These are phyloP conservation scores for Claviceps digitariae DNA, from an alignment of 2,329 filamentous ascomycete genomes.

Conservation along the genomic window DNA sequence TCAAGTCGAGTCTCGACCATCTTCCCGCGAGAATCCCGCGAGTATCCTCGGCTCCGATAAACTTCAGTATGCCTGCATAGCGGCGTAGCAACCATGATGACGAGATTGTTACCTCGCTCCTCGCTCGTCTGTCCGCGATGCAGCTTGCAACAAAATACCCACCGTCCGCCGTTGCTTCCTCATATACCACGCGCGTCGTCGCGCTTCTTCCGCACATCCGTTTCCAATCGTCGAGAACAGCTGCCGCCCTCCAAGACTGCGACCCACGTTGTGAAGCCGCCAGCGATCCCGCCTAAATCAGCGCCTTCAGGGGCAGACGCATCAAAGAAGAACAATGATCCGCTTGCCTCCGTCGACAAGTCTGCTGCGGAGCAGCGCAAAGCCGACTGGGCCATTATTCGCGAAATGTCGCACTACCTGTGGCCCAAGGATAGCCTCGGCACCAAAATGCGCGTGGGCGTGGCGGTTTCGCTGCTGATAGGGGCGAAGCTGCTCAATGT, in stretches of 20 bases:
- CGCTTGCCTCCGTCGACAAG: conserved; percentile 22
- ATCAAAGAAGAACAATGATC: conserved; percentile 14
- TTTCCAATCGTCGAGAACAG: conserved; percentile 15
- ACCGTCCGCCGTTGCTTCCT: conserved; percentile 17
- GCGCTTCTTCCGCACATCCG: conserved; percentile 20
- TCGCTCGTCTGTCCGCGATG: conserved; percentile 19
- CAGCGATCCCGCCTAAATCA: conserved; percentile 2
- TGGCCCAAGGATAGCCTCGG: conserved; percentile 73
- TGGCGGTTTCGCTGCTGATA: conserved; percentile 72
- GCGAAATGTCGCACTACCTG: conserved; percentile 89
- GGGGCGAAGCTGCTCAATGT: conserved; percentile 94
- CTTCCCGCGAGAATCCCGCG: background rate
- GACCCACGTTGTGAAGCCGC: background rate
- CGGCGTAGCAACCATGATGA: conserved; percentile 18
- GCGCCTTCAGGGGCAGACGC: conserved; percentile 5
- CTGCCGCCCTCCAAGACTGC: conserved; percentile 10
- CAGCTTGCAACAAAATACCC: conserved; percentile 13
- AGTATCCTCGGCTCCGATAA: background rate
- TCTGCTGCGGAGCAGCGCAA: conserved; percentile 80
- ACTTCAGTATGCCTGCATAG: background rate
- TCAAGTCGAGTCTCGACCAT: too few species aligned
- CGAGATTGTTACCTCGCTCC: conserved; percentile 21
- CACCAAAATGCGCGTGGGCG: conserved; percentile 70
- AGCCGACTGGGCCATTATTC: conserved; percentile 97
- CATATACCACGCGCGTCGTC: conserved; percentile 13